A percentile compares a stretch with the other conserved stretches of the same genome.
Evolutionary conservation across 345 rosid species (phyloP).

Genomic region (Cochlearia excelsa): DNA sequence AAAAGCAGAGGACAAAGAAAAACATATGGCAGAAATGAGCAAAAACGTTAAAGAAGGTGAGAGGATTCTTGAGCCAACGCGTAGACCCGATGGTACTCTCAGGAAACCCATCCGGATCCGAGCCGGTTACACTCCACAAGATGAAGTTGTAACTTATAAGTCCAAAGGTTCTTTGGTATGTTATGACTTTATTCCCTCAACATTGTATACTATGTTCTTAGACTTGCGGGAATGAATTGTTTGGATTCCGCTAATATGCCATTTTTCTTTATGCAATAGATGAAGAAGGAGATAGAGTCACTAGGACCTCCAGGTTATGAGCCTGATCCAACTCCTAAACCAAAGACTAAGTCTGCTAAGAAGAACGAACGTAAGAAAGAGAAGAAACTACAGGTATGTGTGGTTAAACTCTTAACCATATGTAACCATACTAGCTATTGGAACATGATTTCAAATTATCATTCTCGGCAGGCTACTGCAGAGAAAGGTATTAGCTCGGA

Average conservation of each 20-base stretch:
- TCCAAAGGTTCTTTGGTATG: conserved; percentile 87
- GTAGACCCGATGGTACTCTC: conserved; percentile 88
- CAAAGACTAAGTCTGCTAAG: conserved; percentile 80
- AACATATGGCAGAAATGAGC: conserved; percentile 65
- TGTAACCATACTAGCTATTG: not conserved
- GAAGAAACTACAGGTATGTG: conserved; percentile 67
- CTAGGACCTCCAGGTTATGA: conserved; percentile 87
- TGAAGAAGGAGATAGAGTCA: conserved; percentile 68
- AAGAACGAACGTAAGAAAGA: conserved; percentile 90
- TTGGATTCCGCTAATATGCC: not conserved
- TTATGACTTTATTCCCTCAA: conserved; percentile 1
- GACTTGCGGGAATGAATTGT: not conserved
- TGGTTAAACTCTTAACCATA: conserved; percentile 2
- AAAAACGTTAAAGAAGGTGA: conserved; percentile 98
- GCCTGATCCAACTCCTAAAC: conserved; percentile 52
- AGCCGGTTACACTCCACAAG: conserved; percentile 82
- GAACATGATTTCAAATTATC: not conserved
- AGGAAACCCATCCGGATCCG: conserved; percentile 84
- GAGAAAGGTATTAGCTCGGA: conserved; percentile 62
- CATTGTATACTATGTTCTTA: conserved; percentile 1
- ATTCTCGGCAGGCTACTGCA: conserved; percentile 53
- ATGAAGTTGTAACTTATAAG: conserved; percentile 85
- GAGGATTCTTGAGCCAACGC: conserved; percentile 74
- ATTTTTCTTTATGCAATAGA: conserved; percentile 41
- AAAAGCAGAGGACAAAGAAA: conserved; percentile 44